Evolutionary conservation across 75 land plant species (phyloP), one percentile per base, ranked within the genome.

Genomic region (Ceratopteris richardii): DNA sequence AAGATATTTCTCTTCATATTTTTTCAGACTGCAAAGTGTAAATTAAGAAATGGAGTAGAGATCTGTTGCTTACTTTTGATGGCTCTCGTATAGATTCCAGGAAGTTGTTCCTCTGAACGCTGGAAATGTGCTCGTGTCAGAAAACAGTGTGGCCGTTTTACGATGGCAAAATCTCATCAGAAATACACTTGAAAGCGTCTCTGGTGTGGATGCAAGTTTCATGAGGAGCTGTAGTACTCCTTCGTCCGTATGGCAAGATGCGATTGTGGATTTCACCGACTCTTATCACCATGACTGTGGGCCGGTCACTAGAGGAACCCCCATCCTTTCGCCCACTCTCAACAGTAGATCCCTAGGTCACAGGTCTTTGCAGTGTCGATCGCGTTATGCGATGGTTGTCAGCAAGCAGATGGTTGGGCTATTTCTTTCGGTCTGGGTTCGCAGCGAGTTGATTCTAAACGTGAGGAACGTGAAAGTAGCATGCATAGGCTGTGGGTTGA

Each of bases 341-440:
- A 59, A 59, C 40, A 29, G 24, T 11, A 36, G 39, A 12, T 57
- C 42, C 51, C n/a, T 24, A 17, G 44, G 63, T 25, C 44, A 20
- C 26, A 17, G 44, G 46, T 12, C 13, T 48, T 12, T 17, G 31
- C 70, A 60, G 29, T 44, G 19, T 41, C 51, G 24, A 21, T 29
- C 44, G 12, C 67, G 52, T 10, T 69, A 61, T 42, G 52, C 29
- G 39, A 24, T 82, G 62, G 75, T 86, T 46, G 88, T 81, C 7
- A 90, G 96, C 56, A 94, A 94, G 74, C 98, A 94, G 61, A 90
- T 94, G 98, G 98, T 94, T 37, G 98, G 98, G 25, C 76, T 94
- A 57, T 90, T 86, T 61, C 80, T 94, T 36, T 78, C 85, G 17
- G 66, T 94, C n/a, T 94, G 98, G 98, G 96, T 86, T 29, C 57